Conservation (phyloP, 148 eudicot genomes). For the Bassia scoparia region DNA sequence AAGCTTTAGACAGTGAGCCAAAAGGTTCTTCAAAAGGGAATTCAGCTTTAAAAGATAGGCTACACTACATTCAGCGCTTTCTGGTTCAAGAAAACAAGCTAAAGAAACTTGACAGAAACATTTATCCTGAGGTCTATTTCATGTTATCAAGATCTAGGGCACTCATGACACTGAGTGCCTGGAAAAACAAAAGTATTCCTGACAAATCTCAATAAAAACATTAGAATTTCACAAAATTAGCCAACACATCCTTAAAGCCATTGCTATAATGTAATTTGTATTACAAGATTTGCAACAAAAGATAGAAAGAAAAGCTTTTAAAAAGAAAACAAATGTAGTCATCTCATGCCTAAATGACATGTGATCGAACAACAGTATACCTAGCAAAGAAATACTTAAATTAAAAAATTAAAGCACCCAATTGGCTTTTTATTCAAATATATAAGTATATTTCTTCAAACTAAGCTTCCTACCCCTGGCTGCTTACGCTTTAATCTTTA, state of each 20-base stretch:
- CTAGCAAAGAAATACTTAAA: too few relatives aligned
- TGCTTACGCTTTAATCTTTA: too few relatives aligned
- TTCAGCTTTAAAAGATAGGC: conserved; percentile 16
- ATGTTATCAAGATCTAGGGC: conserved; percentile 4
- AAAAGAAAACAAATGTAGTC: neutral
- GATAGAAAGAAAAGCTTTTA: neutral
- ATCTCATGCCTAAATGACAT: neutral
- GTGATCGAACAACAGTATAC: too few relatives aligned
- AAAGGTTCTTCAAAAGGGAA: conserved; percentile 13
- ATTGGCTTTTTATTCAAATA: too few relatives aligned
- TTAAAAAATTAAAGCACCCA: too few relatives aligned
- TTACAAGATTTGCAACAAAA: neutral
- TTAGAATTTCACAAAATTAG: neutral
- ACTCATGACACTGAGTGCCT: neutral
- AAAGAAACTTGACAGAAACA: conserved; percentile 6
- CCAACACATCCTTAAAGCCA: neutral
- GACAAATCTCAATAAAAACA: neutral
- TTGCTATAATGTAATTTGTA: neutral
- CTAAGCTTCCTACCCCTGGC: too few relatives aligned
- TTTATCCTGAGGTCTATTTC: conserved; percentile 12
- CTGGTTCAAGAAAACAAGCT: conserved; percentile 10
- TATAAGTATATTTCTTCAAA: too few relatives aligned
- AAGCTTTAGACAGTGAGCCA: conserved; percentile 8
- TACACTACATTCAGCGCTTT: neutral
- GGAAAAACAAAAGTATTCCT: neutral